These are phyloP conservation scores for Rhinocladiella similis DNA, from an alignment of 2,329 filamentous ascomycete genomes.

Conservation along the genomic window DNA sequence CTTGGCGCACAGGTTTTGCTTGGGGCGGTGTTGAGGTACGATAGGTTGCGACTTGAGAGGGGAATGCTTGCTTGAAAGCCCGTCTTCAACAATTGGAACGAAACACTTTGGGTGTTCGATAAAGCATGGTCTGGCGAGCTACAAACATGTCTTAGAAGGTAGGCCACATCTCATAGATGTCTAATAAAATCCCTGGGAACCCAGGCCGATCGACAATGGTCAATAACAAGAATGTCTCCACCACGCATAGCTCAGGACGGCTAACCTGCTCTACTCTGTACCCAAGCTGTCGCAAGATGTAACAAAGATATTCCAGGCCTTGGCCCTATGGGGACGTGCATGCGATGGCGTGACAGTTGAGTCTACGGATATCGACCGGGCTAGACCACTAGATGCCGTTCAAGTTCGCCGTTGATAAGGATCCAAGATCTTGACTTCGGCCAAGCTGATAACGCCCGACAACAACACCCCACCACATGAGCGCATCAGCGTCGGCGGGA, in stretches of 20 bases:
- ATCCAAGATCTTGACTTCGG: background rate
- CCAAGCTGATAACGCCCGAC: conserved; percentile 11
- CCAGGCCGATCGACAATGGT: background rate
- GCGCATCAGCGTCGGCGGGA: background rate
- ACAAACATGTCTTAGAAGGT: background rate
- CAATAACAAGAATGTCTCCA: background rate
- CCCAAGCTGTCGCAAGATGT: background rate
- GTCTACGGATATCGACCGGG: background rate
- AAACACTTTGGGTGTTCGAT: background rate
- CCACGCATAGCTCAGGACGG: background rate
- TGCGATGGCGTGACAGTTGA: background rate
- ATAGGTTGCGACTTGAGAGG: conserved; percentile 37
- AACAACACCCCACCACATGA: background rate
- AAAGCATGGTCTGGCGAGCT: background rate
- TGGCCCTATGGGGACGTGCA: background rate
- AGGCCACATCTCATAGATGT: background rate
- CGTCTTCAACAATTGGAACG: background rate
- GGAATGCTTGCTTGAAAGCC: background rate
- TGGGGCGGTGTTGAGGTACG: conserved; percentile 41
- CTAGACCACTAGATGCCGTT: background rate
- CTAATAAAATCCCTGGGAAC: background rate
- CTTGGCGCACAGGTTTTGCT: conserved; percentile 22
- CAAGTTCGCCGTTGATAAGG: conserved; percentile 15
- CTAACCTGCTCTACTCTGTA: background rate
- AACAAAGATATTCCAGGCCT: background rate